A percentile compares a stretch with the other conserved stretches of the same genome.
These are phyloP conservation scores for Tylopilus plumbeoviolaceoides DNA, from an alignment of 768 basidiomycete genomes.

Conservation along the genomic window DNA sequence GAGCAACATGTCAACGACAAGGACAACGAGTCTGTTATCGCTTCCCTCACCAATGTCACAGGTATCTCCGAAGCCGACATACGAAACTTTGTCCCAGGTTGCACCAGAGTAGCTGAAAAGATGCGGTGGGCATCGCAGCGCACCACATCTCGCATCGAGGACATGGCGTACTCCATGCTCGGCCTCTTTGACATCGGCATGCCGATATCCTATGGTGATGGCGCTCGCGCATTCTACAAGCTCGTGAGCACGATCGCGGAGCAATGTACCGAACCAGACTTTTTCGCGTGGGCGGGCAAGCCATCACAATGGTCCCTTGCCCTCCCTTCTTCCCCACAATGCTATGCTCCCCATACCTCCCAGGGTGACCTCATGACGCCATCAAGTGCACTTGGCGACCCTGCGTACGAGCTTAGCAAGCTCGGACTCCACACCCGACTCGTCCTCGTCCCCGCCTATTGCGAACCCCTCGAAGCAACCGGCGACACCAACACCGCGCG, in stretches of 20 bases:
- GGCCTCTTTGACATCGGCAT: constrained; percentile 22
- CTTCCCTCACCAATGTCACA: constrained; percentile 15
- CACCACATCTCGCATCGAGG: constrained; percentile 19
- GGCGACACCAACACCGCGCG: constrained; percentile 12
- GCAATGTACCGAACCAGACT: constrained; percentile 17
- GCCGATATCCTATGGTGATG: constrained; percentile 24
- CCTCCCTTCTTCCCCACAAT: constrained; percentile 21
- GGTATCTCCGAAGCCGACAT: constrained; percentile 21
- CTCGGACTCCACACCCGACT: constrained; percentile 17
- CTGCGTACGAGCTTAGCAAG: constrained; percentile 22
- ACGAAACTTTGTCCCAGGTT: constrained; percentile 18
- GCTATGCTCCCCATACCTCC: constrained; percentile 9
- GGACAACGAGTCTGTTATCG: constrained; percentile 15
- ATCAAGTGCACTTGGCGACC: constrained; percentile 16
- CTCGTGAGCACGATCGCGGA: constrained; percentile 16
- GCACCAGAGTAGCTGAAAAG: constrained; percentile 19
- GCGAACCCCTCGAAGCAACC: constrained; percentile 16
- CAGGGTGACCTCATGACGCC: constrained; percentile 10
- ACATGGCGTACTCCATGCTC: constrained; percentile 23
- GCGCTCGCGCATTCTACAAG: constrained; percentile 19
- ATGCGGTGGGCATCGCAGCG: constrained; percentile 25
- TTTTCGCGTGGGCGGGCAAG: constrained; percentile 22
- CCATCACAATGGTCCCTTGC: constrained; percentile 24
- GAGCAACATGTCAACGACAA: constrained; percentile 24
- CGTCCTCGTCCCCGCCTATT: constrained; percentile 20